phyloP scores from a whole-genome alignment of 352 stramenopile species.

The Phytophthora hibernalis region DNA sequence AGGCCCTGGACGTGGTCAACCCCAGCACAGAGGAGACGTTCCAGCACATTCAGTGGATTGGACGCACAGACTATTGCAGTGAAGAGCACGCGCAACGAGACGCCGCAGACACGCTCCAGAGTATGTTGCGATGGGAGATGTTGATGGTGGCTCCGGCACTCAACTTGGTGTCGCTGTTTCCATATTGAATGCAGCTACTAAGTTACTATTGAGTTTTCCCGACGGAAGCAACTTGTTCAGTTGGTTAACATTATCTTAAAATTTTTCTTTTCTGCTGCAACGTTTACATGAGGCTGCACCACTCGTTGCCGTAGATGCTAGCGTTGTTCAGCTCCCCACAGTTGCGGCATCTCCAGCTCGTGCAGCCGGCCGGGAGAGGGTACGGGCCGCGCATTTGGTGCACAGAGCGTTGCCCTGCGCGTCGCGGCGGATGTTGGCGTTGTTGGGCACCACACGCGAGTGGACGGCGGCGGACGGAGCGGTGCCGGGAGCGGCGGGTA shows the following conservation, averaged over 20 bases:
- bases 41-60: slow-evolving; percentile 39
- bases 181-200: slow-evolving; percentile 7
- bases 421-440: slow-evolving; percentile 72
- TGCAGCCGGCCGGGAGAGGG: slow-evolving; percentile 68
- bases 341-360: slow-evolving; percentile 77
- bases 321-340: slow-evolving; percentile 84
- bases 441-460: slow-evolving; percentile 61
- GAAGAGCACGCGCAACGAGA: slow-evolving; percentile 36
- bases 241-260: not conserved
- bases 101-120: slow-evolving; percentile 36
- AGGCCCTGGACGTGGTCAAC: slow-evolving; percentile 31
- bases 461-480: slow-evolving; percentile 21
- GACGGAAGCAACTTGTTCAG: slow-evolving; percentile 2
- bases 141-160: slow-evolving; percentile 35
- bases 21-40: slow-evolving; percentile 17
- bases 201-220: slow-evolving; percentile 11
- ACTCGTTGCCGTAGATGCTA: slow-evolving; percentile 80
- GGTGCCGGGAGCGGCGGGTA: slow-evolving; percentile 29
- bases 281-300: slow-evolving; percentile 64
- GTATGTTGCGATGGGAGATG: slow-evolving; percentile 44
- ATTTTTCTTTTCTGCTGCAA: not conserved
- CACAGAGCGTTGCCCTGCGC: slow-evolving; percentile 77
- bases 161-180: slow-evolving; percentile 3
- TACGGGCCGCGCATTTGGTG: slow-evolving; percentile 78
- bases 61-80: slow-evolving; percentile 45